phyloP scores from a whole-genome alignment of 2,329 filamentous ascomycete species.

The Ophiocordyceps camponoti-leonardi region DNA sequence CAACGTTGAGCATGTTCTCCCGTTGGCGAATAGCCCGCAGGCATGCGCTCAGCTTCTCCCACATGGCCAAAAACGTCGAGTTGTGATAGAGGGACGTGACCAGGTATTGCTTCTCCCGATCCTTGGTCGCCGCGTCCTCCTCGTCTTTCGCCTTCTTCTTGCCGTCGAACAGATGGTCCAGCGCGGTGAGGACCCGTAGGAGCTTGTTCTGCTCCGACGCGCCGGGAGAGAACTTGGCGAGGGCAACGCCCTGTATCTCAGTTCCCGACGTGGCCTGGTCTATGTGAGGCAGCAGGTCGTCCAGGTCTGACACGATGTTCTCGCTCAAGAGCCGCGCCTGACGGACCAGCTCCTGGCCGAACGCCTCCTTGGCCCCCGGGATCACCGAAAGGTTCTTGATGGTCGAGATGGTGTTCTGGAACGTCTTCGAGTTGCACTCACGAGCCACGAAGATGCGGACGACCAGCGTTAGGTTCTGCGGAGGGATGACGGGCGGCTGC shows the following conservation, averaged over 20 bases:
- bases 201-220: conserved; percentile 96
- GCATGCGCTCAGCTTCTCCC: conserved; percentile 82
- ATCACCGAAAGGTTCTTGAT: conserved; percentile 96
- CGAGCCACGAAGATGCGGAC: conserved; percentile 91
- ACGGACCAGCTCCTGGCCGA: conserved; percentile 80
- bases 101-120: conserved; percentile 62
- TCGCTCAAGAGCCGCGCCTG: conserved; percentile 76
- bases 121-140: conserved; percentile 32
- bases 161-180: conserved; percentile 88
- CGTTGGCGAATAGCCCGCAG: conserved; percentile 75
- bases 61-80: conserved; percentile 74
- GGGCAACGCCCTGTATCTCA: conserved; percentile 84
- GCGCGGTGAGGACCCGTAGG: conserved; percentile 74
- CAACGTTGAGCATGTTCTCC: conserved; percentile 92
- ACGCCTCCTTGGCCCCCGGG: conserved; percentile 72
- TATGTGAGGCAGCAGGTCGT: conserved; percentile 73
- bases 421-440: conserved; percentile 94
- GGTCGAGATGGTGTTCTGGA: conserved; percentile 93
- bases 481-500: conserved; percentile 69
- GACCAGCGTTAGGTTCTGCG: conserved; percentile 81
- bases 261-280: conserved; percentile 74
- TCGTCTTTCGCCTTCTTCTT: conserved; percentile 42
- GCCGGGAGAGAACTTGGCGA: conserved; percentile 89
- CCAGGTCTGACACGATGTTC: conserved; percentile 69
- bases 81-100: conserved; percentile 82